Base-by-base conservation (phyloP, 169 alveolate species). In the Plasmodium cynomolgi region DNA sequence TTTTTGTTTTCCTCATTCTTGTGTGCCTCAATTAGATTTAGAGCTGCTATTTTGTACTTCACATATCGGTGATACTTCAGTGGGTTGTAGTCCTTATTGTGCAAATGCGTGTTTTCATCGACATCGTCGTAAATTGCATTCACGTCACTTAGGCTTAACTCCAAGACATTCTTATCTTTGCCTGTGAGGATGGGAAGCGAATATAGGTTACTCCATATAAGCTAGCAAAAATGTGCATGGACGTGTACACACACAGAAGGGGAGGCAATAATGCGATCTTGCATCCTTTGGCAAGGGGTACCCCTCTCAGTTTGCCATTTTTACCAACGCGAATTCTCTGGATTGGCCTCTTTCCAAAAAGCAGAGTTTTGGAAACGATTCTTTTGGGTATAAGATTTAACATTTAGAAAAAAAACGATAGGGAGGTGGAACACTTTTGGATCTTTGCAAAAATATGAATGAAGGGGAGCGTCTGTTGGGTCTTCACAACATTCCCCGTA, bases 311-410 rank as follows among this genome's bases (percentile, higher is more conserved):
- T 81, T 54, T 26, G 26, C 62, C 5, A n/a, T 47, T 47, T 47
- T 95, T 95, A 58, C 97, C 96, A 68, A 95, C 97, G 56, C 92
- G 93, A 39, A 95, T 93, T 58, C 97, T 84, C 93, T 95, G 97
- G 62, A 93, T 26, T 23, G 97, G 94, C 54, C 96, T 90, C 90
- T 95, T 95, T 83, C 97, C 97, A 73, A 58, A 93, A 54, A 95
- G 97, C 95, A 95, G 56, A 31, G 92, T 56, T 8, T 84, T 96
- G 50, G 96, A 77, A 9, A 92, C 95, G 41, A 77, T 54, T 77
- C 93, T 92, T 54, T 85, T 93, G 17, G 97, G 97, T 33, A 95
- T 79, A 13, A 95, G 94, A 88, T 95, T 95, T 92, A 95, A 71
- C 97, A 95, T 95, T 81, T 88, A 90, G 20, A 20, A 74, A 50